Conservation (phyloP, 768 basidiomycete species). For the Termitomyces sp. region DNA sequence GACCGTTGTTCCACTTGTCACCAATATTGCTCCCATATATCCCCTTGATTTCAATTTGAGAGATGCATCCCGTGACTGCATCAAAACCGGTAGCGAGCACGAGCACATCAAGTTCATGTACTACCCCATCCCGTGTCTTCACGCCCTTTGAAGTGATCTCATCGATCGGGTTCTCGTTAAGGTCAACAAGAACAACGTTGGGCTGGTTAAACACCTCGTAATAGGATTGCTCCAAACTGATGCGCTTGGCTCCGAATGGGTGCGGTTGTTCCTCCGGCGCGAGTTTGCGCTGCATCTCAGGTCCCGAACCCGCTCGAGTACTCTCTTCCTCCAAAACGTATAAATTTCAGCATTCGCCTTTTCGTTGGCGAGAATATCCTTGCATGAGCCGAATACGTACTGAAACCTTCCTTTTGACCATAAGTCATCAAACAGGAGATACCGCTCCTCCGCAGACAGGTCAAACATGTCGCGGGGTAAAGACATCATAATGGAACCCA, state of each 20-base stretch:
- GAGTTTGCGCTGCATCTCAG: constrained; percentile 17
- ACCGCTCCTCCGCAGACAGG: constrained; percentile 15
- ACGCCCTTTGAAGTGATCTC: constrained; percentile 15
- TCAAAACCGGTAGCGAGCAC: constrained; percentile 20
- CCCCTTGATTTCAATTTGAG: constrained; percentile 17
- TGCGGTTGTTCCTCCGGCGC: constrained; percentile 16
- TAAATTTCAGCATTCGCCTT: constrained; percentile 16
- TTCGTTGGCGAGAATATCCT: constrained; percentile 12
- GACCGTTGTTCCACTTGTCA: constrained; percentile 18
- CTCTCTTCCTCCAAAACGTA: constrained; percentile 19
- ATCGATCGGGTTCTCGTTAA: constrained; percentile 14
- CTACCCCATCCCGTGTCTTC: constrained; percentile 13
- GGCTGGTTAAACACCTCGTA: constrained; percentile 21
- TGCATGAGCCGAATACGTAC: constrained; percentile 12
- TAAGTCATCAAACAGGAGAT: constrained; percentile 14
- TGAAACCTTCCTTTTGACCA: constrained; percentile 18
- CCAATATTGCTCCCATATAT: constrained; percentile 12
- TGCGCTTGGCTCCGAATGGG: constrained; percentile 19
- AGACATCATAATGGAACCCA: constrained; percentile 10
- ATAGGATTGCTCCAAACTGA: constrained; percentile 14
- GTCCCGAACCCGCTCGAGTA: constrained; percentile 13
- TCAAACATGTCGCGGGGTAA: constrained; percentile 7
- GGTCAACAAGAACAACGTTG: constrained; percentile 17
- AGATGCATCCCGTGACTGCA: constrained; percentile 16
- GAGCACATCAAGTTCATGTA: constrained; percentile 17